phyloP scores from a whole-genome alignment of 1,139 yeast genomes.

The Blastobotrys elegans region DNA sequence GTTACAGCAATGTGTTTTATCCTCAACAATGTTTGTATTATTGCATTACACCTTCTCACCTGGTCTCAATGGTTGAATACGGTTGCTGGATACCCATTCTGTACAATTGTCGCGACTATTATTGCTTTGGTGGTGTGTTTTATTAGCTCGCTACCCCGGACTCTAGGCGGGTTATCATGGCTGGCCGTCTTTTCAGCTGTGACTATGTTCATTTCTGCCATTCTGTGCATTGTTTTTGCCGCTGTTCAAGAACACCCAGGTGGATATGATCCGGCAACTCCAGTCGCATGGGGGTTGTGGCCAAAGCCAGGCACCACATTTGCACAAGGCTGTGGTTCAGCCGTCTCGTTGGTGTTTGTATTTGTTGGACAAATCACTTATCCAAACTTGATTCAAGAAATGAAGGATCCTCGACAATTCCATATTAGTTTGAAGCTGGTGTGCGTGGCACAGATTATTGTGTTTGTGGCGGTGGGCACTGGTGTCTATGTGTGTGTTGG shows the following conservation, averaged over 20 bases:
- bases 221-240: conserved; percentile 50
- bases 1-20: conserved; percentile 52
- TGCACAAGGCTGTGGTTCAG: conserved; percentile 53
- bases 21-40: conserved; percentile 52
- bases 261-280: conserved; percentile 37
- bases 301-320: conserved; percentile 48
- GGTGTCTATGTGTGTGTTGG: conserved; percentile 57
- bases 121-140: conserved; percentile 46
- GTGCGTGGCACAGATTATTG: conserved; percentile 45
- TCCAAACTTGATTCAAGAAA: conserved; percentile 57
- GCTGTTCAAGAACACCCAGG: conserved; percentile 49
- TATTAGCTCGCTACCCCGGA: conserved; percentile 50
- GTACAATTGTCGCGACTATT: conserved; percentile 49
- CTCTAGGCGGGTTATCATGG: conserved; percentile 47
- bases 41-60: conserved; percentile 53
- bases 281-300: conserved; percentile 45
- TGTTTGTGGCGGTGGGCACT: conserved; percentile 51
- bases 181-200: conserved; percentile 50
- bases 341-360: conserved; percentile 55
- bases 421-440: conserved; percentile 52
- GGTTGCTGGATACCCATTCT: conserved; percentile 45
- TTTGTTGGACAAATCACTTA: conserved; percentile 61
- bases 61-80: conserved; percentile 60
- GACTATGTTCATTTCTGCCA: conserved; percentile 54
- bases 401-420: conserved; percentile 55